These are phyloP conservation scores for Petunia axillaris DNA, from an alignment of 257 asterid species.

Conservation along the genomic window DNA sequence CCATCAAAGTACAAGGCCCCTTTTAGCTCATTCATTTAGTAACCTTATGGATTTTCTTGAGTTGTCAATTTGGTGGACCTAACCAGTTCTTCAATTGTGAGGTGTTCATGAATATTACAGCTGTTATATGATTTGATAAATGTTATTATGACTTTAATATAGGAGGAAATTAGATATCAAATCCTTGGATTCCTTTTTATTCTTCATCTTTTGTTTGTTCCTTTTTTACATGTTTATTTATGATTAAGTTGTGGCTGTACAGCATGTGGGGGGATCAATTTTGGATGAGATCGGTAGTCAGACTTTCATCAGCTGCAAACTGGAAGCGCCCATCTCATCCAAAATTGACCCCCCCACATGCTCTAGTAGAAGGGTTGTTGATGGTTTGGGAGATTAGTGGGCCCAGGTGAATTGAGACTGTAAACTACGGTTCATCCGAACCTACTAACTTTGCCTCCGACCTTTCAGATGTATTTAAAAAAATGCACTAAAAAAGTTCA, in stretches of 20 bases:
- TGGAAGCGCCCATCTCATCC: background rate
- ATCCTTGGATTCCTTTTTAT: slow-evolving; percentile 24
- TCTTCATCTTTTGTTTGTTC: slow-evolving; percentile 12
- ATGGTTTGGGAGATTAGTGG: background rate
- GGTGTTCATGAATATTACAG: background rate
- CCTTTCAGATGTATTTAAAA: no score
- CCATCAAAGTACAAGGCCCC: no score
- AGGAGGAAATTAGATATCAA: slow-evolving; percentile 24
- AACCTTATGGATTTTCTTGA: no score
- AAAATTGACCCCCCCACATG: no score
- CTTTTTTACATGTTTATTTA: background rate
- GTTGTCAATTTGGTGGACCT: slow-evolving; percentile 32
- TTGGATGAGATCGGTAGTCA: slow-evolving; percentile 17
- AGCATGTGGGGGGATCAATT: slow-evolving; percentile 35
- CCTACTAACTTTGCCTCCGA: no score
- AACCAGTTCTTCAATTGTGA: background rate
- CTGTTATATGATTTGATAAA: background rate
- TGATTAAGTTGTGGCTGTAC: slow-evolving; percentile 27
- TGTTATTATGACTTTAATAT: background rate
- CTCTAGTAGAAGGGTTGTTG: background rate
- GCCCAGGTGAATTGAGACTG: no score
- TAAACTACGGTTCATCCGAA: no score
- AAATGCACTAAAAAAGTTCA: no score
- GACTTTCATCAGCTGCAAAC: slow-evolving; percentile 15
- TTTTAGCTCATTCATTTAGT: no score